Conservation (phyloP, 2,329 filamentous ascomycete genomes). For the Fusarium marasasianum region DNA sequence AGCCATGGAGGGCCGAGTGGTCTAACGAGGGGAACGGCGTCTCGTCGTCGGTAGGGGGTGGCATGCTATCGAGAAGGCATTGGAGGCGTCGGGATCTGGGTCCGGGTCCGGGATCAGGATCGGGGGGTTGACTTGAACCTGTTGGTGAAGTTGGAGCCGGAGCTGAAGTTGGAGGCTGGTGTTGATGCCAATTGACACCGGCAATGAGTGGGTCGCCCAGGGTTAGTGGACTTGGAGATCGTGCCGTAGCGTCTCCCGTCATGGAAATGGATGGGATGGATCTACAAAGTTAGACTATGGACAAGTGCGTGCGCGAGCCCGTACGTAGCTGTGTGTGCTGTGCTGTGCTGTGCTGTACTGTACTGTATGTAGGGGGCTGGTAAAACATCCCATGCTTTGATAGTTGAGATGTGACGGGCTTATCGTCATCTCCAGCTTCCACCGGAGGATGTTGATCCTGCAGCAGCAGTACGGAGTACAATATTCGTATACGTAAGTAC, state of each 20-base stretch:
- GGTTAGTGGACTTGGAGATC: slow-evolving; percentile 34
- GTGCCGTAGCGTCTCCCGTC: slow-evolving; percentile 19
- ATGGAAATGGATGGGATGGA: slow-evolving; percentile 13
- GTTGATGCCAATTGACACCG: slow-evolving; percentile 30
- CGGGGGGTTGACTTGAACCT: slow-evolving; percentile 1
- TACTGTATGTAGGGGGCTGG: background rate
- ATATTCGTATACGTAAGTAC: slow-evolving; percentile 2
- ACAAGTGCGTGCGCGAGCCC: slow-evolving; percentile 1
- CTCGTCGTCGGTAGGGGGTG: slow-evolving; percentile 52
- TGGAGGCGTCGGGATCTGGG: slow-evolving; percentile 8
- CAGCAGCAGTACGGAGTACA: background rate
- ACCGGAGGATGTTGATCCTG: background rate
- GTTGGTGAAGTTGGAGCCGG: background rate
- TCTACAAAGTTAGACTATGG: background rate
- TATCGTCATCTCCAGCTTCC: background rate
- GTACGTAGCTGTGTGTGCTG: background rate
- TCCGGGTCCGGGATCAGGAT: background rate
- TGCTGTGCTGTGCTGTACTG: background rate
- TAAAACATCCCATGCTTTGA: background rate
- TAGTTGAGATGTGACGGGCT: background rate
- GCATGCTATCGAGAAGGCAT: slow-evolving; percentile 44
- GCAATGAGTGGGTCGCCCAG: slow-evolving; percentile 29
- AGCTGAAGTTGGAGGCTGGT: slow-evolving; percentile 8
- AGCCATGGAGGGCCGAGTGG: slow-evolving; percentile 44
- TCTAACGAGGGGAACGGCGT: slow-evolving; percentile 49